These are phyloP conservation scores for Podila minutissima DNA, from an alignment of 192 early-diverging fungal genomes.

Conservation along the genomic window DNA sequence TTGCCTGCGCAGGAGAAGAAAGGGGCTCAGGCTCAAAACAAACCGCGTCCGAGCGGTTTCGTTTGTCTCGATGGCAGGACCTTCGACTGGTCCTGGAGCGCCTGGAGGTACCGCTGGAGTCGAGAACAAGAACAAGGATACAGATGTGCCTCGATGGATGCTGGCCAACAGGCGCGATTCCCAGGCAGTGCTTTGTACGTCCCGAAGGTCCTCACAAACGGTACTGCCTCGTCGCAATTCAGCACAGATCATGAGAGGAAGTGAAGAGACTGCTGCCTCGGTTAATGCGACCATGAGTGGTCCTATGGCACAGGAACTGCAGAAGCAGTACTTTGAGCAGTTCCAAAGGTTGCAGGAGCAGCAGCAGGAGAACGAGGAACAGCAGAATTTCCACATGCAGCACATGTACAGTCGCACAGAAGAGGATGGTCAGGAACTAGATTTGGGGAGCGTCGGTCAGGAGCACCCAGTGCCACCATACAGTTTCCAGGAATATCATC, in stretches of 20 bases:
- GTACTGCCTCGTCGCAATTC: neutral
- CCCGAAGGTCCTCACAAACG: neutral
- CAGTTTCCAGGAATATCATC: neutral
- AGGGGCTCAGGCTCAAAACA: neutral
- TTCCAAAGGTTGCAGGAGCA: neutral
- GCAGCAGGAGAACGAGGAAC: neutral
- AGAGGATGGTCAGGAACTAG: neutral
- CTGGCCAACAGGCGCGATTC: constrained; percentile 2
- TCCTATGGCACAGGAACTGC: neutral
- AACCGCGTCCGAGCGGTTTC: neutral
- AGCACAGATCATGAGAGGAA: neutral
- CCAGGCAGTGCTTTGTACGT: neutral
- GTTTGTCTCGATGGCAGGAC: neutral
- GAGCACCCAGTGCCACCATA: neutral
- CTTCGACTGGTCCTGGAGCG: neutral
- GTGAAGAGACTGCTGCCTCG: neutral
- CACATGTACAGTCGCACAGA: neutral
- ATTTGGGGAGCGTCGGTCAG: neutral
- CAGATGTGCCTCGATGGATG: constrained; percentile 19
- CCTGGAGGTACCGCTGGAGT: neutral
- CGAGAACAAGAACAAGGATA: neutral
- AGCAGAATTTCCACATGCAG: neutral
- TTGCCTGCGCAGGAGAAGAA: constrained; percentile 7
- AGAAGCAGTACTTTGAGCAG: neutral
- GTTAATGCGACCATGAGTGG: neutral